Conservation (phyloP, 257 asterid genomes). For the Craterostigma plantagineum region DNA sequence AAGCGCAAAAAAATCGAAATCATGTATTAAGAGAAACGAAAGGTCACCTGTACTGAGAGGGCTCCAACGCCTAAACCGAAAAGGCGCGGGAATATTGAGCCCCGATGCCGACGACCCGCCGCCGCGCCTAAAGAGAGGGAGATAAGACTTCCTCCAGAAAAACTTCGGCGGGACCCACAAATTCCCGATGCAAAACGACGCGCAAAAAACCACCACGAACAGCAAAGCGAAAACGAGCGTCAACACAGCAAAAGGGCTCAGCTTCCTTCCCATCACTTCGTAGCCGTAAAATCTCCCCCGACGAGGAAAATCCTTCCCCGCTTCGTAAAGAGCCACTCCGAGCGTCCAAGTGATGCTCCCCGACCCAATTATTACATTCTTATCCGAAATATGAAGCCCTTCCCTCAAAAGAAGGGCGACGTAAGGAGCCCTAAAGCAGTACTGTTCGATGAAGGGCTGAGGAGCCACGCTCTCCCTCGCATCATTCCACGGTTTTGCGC, state of each 20-base stretch:
- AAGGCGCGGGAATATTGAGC: conserved; percentile 53
- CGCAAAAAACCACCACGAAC: conserved; percentile 38
- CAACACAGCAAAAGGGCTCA: conserved; percentile 32
- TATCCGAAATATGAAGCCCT: conserved; percentile 76
- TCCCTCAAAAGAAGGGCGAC: conserved; percentile 65
- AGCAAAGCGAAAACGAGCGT: conserved; percentile 44
- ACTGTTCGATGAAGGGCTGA: conserved; percentile 92
- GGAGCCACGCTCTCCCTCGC: conserved; percentile 75
- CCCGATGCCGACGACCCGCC: conserved; percentile 40
- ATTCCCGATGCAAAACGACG: conserved; percentile 30
- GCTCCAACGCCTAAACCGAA: conserved; percentile 81
- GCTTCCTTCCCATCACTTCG: conserved; percentile 28
- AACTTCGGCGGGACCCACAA: conserved; percentile 43
- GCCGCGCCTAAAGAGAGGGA: conserved; percentile 45
- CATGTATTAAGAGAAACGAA: too few species aligned
- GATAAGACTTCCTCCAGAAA: conserved; percentile 25
- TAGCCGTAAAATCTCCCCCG: conserved; percentile 25
- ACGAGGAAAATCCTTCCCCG: conserved; percentile 71
- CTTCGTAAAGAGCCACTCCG: conserved; percentile 91
- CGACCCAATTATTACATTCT: conserved; percentile 51
- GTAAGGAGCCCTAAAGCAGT: conserved; percentile 93
- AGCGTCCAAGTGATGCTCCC: conserved; percentile 99
- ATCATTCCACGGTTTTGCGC: conserved; percentile 52
- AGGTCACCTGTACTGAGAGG: conserved; percentile 76
- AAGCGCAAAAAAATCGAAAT: too few species aligned